These are phyloP conservation scores for Ophiostoma montium DNA, from an alignment of 2,329 filamentous ascomycete genomes.

Conservation along the genomic window DNA sequence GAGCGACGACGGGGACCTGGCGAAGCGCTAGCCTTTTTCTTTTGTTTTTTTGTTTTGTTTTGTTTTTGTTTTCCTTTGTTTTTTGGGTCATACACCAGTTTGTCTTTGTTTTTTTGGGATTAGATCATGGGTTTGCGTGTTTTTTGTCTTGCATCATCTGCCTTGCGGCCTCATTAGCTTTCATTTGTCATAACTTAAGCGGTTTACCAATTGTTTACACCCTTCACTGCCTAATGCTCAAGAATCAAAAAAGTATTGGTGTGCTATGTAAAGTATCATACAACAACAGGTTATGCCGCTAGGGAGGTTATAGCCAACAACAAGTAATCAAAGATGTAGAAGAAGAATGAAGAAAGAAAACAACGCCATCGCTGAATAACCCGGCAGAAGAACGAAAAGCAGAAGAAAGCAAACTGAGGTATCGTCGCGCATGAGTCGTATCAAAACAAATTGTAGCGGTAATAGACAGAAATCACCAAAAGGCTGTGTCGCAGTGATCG, in stretches of 20 bases:
- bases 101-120: neutral
- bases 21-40: neutral
- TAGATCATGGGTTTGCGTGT: neutral
- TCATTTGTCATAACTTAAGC: neutral
- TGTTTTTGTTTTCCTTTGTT: neutral
- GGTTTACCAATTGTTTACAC: no score
- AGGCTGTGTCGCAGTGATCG: no score
- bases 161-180: neutral
- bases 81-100: neutral
- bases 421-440: conserved; percentile 9
- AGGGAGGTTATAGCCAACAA: no score
- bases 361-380: neutral
- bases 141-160: neutral
- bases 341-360: neutral
- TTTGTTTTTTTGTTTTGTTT: neutral
- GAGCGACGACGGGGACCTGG: conserved; percentile 4
- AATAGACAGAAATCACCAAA: neutral
- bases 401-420: neutral
- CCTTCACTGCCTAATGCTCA: no score
- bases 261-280: no score
- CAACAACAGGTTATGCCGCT: no score
- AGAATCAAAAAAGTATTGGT: neutral
- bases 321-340: neutral
- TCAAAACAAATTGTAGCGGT: neutral
- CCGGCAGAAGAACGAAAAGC: neutral